phyloP scores from a whole-genome alignment of 192 early-diverging fungal genomes.

The Chytriomyces sp. region DNA sequence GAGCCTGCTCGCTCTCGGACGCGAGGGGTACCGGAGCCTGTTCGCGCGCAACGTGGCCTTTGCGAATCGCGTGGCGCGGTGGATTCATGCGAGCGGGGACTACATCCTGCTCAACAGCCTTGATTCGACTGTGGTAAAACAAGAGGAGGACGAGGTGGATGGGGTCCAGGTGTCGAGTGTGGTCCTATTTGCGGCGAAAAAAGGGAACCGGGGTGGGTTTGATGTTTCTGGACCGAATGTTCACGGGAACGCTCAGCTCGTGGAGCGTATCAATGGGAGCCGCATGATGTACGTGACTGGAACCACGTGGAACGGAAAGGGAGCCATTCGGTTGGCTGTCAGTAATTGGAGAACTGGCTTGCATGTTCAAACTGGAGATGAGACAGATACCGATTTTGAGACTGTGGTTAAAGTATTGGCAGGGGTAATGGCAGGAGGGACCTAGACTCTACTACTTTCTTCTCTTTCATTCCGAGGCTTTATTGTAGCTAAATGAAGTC shows the following conservation, averaged over 20 bases:
- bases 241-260: constrained; percentile 32
- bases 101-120: constrained; percentile 24
- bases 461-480: too few relatives aligned
- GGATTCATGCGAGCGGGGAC: constrained; percentile 41
- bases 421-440: neutral
- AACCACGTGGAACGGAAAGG: constrained; percentile 49
- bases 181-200: constrained; percentile 34
- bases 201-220: neutral
- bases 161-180: constrained; percentile 20
- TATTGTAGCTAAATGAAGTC: too few relatives aligned
- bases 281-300: constrained; percentile 52
- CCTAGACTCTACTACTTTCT: too few relatives aligned
- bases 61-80: constrained; percentile 45
- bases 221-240: constrained; percentile 9
- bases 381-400: neutral
- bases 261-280: constrained; percentile 46
- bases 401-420: neutral
- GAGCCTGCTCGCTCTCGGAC: constrained; percentile 53
- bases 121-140: too few relatives aligned
- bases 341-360: constrained; percentile 47
- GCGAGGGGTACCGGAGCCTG: constrained; percentile 49
- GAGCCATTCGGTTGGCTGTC: constrained; percentile 53
- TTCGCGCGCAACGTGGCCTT: constrained; percentile 53
- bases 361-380: neutral
- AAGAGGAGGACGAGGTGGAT: neutral